A percentile compares a stretch with the other conserved stretches of the same genome.
phyloP scores from a whole-genome alignment of 2,329 filamentous ascomycete genomes.

The Penicillium polonicum region DNA sequence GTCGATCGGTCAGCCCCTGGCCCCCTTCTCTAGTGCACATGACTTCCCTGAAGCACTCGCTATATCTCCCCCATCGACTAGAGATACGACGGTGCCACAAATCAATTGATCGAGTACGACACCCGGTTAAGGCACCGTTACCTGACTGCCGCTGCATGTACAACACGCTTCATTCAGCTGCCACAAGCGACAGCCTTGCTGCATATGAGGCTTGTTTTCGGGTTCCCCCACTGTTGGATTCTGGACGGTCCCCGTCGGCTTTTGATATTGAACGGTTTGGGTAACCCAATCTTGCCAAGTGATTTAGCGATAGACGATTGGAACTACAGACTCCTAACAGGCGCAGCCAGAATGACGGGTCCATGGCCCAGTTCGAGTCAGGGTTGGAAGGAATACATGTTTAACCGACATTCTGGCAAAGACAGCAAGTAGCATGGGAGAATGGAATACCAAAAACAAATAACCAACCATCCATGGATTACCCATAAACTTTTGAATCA shows the following conservation, averaged over 20 bases:
- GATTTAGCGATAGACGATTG: background rate
- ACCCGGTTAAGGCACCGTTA: conserved; percentile 10
- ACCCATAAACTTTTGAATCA: too few relatives aligned
- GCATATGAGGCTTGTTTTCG: conserved; percentile 6
- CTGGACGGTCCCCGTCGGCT: background rate
- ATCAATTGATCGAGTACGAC: conserved; percentile 5
- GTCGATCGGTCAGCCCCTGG: background rate
- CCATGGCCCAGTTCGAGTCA: background rate
- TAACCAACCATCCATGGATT: too few relatives aligned
- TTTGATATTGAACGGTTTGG: background rate
- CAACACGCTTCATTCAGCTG: background rate
- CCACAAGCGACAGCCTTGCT: conserved; percentile 6
- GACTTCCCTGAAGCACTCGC: background rate
- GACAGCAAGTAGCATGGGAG: background rate
- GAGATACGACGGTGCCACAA: background rate
- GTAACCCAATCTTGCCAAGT: background rate
- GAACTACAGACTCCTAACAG: background rate
- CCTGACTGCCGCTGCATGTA: conserved; percentile 16
- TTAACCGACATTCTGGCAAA: background rate
- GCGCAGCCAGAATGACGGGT: background rate
- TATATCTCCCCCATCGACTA: background rate
- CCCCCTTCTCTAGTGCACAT: background rate
- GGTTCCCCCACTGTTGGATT: background rate
- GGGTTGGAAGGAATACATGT: background rate
- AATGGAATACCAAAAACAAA: background rate